Evolutionary conservation across 208 protist genomes (phyloP).

Genomic region (Balamuthia mandrillaris): DNA sequence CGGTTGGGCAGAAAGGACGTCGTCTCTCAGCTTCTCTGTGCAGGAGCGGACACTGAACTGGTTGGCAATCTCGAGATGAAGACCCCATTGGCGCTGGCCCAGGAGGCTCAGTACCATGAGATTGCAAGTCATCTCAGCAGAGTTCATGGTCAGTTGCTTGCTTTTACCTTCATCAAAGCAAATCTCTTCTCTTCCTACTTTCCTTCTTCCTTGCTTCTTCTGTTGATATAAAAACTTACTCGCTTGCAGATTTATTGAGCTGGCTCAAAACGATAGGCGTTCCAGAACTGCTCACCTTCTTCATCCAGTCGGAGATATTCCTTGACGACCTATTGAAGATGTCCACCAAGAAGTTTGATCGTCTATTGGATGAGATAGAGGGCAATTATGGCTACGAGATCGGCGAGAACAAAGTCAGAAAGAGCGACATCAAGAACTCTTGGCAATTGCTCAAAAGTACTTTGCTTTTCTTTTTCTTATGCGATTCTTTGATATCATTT

Average conservation of each 20-base stretch:
- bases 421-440: neutral
- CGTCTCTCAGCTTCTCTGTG: neutral
- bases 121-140: slow-evolving; percentile 32
- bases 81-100: slow-evolving; percentile 30
- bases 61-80: neutral
- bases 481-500: neutral
- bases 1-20: slow-evolving; percentile 16
- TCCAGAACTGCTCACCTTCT: neutral
- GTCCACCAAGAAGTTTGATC: neutral
- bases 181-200: neutral
- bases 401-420: neutral
- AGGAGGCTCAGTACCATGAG: neutral
- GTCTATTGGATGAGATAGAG: neutral
- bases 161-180: neutral
- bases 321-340: neutral
- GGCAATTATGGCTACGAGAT: neutral
- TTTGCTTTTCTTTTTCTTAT: neutral
- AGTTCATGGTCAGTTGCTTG: slow-evolving; percentile 26
- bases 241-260: neutral
- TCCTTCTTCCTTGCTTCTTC: neutral
- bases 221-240: too few species aligned
- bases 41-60: neutral
- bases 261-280: neutral
- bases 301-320: neutral
- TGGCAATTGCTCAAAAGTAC: neutral